These are phyloP conservation scores for Acanthamoeba triangularis DNA, from an alignment of 208 protist genomes.

Conservation along the genomic window DNA sequence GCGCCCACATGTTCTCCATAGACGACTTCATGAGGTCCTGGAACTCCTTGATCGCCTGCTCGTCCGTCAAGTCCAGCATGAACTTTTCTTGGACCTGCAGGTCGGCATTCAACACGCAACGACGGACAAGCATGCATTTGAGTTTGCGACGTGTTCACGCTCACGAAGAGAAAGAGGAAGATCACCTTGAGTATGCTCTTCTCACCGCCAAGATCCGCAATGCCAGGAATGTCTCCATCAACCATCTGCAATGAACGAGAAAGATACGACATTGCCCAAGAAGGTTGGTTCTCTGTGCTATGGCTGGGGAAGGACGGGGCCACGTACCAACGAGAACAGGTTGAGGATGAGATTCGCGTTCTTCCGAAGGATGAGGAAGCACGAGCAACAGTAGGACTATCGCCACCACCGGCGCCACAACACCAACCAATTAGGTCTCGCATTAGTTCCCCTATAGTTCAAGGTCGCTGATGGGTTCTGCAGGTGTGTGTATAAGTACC, in stretches of 20 bases:
- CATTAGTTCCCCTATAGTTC: background rate
- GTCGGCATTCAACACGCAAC: too few relatives aligned
- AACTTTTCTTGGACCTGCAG: conserved; percentile 97
- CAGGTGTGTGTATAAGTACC: background rate
- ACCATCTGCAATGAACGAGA: conserved; percentile 94
- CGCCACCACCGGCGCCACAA: too few relatives aligned
- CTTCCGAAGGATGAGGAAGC: conserved; percentile 98
- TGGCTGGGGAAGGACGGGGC: conserved; percentile 88
- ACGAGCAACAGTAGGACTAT: conserved; percentile 93
- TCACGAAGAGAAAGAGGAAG: background rate
- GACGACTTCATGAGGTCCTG: conserved; percentile 93
- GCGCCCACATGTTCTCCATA: background rate
- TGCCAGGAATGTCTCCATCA: conserved; percentile 93
- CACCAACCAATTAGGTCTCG: too few relatives aligned
- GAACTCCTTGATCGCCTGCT: conserved; percentile 95
- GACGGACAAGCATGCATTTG: background rate
- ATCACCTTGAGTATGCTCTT: conserved; percentile 78
- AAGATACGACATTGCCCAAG: conserved; percentile 77
- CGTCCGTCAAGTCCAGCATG: conserved; percentile 95
- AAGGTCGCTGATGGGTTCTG: background rate
- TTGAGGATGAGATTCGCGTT: conserved; percentile 96
- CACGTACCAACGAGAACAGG: conserved; percentile 94
- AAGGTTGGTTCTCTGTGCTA: background rate
- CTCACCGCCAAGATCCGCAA: conserved; percentile 89
- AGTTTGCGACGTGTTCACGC: too few relatives aligned